A percentile compares a stretch with the other conserved stretches of the same genome.
Conservation (phyloP, 148 eudicot species). For the Vaccinium macrocarpon region DNA sequence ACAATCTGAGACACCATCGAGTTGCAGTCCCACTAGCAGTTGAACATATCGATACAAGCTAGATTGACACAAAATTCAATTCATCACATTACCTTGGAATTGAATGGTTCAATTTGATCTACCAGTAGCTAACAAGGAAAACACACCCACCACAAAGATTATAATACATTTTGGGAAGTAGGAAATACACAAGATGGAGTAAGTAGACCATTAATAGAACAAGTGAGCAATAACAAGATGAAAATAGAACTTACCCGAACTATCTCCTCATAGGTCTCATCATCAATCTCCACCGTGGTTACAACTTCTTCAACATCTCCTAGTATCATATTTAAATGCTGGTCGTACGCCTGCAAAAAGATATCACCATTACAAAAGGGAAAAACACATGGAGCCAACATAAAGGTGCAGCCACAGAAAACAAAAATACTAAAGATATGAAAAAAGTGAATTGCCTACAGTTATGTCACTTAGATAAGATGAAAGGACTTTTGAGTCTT, state of each 20-base stretch:
- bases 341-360: conserved; percentile 2
- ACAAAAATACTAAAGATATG: neutral
- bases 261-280: conserved; percentile 10
- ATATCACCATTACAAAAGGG: neutral
- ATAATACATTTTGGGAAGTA: neutral
- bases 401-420: neutral
- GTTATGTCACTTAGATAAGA: neutral
- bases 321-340: conserved; percentile 17
- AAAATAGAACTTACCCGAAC: conserved; percentile 2
- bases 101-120: neutral
- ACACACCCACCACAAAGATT: neutral
- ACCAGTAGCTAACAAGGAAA: neutral
- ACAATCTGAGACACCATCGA: too few species aligned
- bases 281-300: conserved; percentile 9
- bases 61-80: neutral
- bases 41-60: neutral
- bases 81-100: neutral
- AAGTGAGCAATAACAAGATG: neutral
- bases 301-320: conserved; percentile 15
- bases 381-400: neutral
- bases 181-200: neutral
- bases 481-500: neutral
- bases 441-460: neutral
- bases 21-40: neutral
- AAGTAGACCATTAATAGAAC: neutral